phyloP scores from a whole-genome alignment of 2,329 filamentous ascomycete genomes.

The Cytospora mali region DNA sequence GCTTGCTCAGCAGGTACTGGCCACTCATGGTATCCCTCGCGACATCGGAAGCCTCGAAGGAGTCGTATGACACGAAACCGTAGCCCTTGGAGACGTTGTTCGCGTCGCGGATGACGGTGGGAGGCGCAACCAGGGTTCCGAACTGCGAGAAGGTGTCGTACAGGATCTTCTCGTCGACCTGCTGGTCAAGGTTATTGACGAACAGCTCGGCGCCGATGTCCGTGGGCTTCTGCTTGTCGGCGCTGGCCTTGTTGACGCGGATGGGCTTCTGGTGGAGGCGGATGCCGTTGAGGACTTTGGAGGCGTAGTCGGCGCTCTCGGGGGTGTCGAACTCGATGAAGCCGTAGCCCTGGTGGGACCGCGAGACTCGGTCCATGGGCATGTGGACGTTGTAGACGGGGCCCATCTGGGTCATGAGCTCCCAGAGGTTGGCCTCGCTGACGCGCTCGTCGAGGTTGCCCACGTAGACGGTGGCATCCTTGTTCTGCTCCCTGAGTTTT shows the following conservation, averaged over 20 bases:
- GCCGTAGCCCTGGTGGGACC: constrained; percentile 95
- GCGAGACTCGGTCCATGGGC: constrained; percentile 96
- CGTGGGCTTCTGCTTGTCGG: constrained; percentile 90
- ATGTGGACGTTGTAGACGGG: constrained; percentile 98
- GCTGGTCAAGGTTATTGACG: constrained; percentile 89
- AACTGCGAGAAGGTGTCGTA: constrained; percentile 95
- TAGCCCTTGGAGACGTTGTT: constrained; percentile 90
- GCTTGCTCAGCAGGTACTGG: constrained; percentile 96
- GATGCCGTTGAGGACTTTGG: constrained; percentile 94
- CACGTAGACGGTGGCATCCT: constrained; percentile 96
- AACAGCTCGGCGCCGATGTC: constrained; percentile 97
- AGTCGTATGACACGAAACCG: constrained; percentile 89
- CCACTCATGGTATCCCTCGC: constrained; percentile 92
- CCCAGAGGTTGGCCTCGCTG: constrained; percentile 87
- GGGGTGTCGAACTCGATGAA: constrained; percentile 98
- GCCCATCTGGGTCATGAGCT: constrained; percentile 97
- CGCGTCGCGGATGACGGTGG: constrained; percentile 92
- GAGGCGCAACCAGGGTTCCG: constrained; percentile 78
- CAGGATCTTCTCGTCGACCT: constrained; percentile 93
- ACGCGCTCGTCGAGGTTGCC: constrained; percentile 98
- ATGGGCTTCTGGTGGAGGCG: constrained; percentile 92
- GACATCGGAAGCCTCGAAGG: constrained; percentile 91
- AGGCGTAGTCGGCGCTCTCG: constrained; percentile 94
- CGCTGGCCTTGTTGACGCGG: constrained; percentile 88
- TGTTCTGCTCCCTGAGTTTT: constrained; percentile 82